Evolutionary conservation across 1,284 basidiomycete genomes (phyloP).

Genomic region (Cryptococcus wingfieldii): DNA sequence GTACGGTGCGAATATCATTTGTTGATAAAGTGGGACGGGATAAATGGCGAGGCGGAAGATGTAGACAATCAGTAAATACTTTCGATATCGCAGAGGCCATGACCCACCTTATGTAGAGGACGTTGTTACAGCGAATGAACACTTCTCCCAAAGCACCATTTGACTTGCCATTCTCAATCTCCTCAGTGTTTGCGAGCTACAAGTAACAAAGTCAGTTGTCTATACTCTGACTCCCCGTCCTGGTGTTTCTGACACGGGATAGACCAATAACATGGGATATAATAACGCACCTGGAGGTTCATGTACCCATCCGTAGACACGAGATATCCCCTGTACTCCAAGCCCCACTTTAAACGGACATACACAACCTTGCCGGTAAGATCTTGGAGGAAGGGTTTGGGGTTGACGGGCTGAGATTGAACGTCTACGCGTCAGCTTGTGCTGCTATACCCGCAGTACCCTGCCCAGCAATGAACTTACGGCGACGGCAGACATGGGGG

Average conservation of each 20-base stretch:
- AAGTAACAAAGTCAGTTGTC: not conserved
- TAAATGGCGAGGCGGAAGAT: too few relatives aligned
- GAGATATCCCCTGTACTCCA: conserved; percentile 98
- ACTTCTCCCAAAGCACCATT: conserved; percentile 97
- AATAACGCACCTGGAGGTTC: conserved; percentile 82
- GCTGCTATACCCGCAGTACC: not conserved
- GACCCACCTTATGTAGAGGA: conserved; percentile 68
- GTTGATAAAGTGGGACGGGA: too few relatives aligned
- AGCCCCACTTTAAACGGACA: conserved; percentile 96
- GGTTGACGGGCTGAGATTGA: conserved; percentile 71
- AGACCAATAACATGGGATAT: not conserved
- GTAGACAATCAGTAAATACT: too few relatives aligned
- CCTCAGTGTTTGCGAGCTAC: conserved; percentile 95
- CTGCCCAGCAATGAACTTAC: conserved; percentile 13
- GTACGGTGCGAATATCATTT: too few relatives aligned
- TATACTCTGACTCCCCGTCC: not conserved
- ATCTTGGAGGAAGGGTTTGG: conserved; percentile 97
- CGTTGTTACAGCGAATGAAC: conserved; percentile 96
- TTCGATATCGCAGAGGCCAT: not conserved
- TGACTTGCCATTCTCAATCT: conserved; percentile 93
- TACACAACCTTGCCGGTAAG: conserved; percentile 95
- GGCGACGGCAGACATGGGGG: conserved; percentile 37
- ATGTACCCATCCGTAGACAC: conserved; percentile 99
- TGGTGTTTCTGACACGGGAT: too few relatives aligned
- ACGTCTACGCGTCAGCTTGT: not conserved